phyloP scores from a whole-genome alignment of 768 basidiomycete species.

The Leccinum longicurvipes region DNA sequence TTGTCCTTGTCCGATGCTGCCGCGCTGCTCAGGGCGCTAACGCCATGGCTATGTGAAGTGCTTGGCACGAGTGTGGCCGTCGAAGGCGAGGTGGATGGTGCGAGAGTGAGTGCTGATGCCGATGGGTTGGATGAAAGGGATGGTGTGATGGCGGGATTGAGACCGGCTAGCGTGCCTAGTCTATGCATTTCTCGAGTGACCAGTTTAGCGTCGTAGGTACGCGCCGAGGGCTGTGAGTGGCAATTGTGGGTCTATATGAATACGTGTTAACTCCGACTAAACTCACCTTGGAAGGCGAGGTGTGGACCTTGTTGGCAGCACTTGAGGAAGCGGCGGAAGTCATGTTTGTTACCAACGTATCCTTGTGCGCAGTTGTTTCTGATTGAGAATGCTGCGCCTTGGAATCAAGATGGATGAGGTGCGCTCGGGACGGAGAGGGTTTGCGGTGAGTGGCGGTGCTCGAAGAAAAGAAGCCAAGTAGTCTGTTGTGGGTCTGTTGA shows the following conservation, averaged over 20 bases:
- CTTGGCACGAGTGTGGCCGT: conserved; percentile 29
- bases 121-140: conserved; percentile 43
- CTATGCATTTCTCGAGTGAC: conserved; percentile 86
- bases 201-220: conserved; percentile 77
- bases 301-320: conserved; percentile 26
- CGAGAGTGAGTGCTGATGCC: conserved; percentile 42
- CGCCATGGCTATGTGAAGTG: conserved; percentile 32
- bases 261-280: conserved; percentile 19
- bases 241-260: conserved; percentile 7
- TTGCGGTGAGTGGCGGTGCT: conserved; percentile 38
- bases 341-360: conserved; percentile 19
- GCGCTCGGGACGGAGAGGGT: conserved; percentile 27
- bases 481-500: conserved; percentile 32
- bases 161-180: conserved; percentile 58
- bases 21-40: conserved; percentile 16
- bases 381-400: conserved; percentile 37
- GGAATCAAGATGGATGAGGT: conserved; percentile 28
- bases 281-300: conserved; percentile 36
- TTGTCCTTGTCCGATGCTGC: conserved; percentile 49
- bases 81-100: conserved; percentile 40
- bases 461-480: conserved; percentile 29
- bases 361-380: conserved; percentile 29
- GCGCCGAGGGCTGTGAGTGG: conserved; percentile 49
- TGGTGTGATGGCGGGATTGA: conserved; percentile 43
- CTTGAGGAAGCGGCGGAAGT: conserved; percentile 27